These are phyloP conservation scores for Garcileccinum viscosum DNA, from an alignment of 1,284 basidiomycete genomes.

Conservation along the genomic window DNA sequence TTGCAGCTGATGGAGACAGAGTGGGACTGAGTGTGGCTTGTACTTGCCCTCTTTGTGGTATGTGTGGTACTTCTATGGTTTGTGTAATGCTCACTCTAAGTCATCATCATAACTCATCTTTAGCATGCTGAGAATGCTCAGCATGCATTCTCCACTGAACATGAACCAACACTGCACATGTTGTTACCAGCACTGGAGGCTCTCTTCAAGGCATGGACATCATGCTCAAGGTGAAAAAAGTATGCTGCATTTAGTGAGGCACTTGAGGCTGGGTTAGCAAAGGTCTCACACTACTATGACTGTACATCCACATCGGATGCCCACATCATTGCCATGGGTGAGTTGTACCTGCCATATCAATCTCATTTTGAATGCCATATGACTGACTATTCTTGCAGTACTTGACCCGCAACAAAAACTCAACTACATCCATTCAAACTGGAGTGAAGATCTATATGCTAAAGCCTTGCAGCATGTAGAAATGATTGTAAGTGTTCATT, in stretches of 20 bases:
- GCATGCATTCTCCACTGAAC: not conserved
- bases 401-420: not conserved
- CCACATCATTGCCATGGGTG: conserved; percentile 5
- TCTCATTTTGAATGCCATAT: not conserved
- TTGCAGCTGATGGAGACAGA: not conserved
- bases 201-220: too few relatives aligned
- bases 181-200: not conserved
- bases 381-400: not conserved
- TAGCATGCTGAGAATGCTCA: not conserved
- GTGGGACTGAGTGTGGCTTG: not conserved
- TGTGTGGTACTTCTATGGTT: not conserved
- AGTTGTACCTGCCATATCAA: not conserved
- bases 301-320: not conserved
- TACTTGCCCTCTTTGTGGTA: not conserved
- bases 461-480: not conserved
- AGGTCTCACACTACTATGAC: not conserved
- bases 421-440: not conserved
- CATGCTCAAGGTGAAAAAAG: not conserved
- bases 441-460: not conserved
- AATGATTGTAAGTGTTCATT: not conserved
- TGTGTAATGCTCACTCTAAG: too few relatives aligned
- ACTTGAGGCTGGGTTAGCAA: not conserved
- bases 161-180: not conserved
- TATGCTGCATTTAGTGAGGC: not conserved
- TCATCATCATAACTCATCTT: not conserved